Evolutionary conservation across 2,329 filamentous ascomycete genomes (phyloP).

Genomic region (Stachybotrys chartarum): DNA sequence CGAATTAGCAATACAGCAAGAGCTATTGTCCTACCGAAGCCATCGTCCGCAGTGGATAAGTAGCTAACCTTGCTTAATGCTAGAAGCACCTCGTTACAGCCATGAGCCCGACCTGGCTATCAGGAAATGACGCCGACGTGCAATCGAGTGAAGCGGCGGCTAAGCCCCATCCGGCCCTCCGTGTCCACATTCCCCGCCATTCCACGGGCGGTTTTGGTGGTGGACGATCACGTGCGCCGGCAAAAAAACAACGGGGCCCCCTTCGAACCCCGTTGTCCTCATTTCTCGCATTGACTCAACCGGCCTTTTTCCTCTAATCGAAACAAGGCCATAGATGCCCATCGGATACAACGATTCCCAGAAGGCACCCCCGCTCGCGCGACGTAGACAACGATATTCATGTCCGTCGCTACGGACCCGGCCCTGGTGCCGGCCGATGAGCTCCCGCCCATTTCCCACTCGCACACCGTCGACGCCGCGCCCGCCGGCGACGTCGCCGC

Average conservation of each 20-base stretch:
- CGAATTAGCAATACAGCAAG: too few species aligned
- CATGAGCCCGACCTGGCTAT: background rate
- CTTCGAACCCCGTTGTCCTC: conserved; percentile 18
- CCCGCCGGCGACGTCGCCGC: conserved; percentile 10
- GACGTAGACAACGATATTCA: conserved; percentile 14
- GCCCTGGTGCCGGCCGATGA: conserved; percentile 26
- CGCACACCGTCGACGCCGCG: conserved; percentile 7
- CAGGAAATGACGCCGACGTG: background rate
- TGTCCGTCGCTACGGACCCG: conserved; percentile 31
- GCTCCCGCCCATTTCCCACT: conserved; percentile 12
- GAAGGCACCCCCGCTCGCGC: conserved; percentile 9
- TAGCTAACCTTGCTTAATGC: too few species aligned
- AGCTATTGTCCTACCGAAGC: too few species aligned
- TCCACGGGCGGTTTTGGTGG: too few species aligned
- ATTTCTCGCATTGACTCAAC: conserved; percentile 11
- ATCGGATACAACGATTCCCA: conserved; percentile 34
- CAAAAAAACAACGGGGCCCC: background rate
- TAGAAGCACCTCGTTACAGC: background rate
- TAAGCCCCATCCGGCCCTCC: background rate
- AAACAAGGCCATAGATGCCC: conserved; percentile 20
- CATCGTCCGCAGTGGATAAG: too few species aligned
- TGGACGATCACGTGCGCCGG: background rate
- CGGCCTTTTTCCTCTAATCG: conserved; percentile 24
- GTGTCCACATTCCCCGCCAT: background rate
- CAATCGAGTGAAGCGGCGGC: background rate